Evolutionary conservation across 192 early-diverging fungal species (phyloP), one percentile per base, ranked within the genome.

Genomic region (Spizellomyces sp.): DNA sequence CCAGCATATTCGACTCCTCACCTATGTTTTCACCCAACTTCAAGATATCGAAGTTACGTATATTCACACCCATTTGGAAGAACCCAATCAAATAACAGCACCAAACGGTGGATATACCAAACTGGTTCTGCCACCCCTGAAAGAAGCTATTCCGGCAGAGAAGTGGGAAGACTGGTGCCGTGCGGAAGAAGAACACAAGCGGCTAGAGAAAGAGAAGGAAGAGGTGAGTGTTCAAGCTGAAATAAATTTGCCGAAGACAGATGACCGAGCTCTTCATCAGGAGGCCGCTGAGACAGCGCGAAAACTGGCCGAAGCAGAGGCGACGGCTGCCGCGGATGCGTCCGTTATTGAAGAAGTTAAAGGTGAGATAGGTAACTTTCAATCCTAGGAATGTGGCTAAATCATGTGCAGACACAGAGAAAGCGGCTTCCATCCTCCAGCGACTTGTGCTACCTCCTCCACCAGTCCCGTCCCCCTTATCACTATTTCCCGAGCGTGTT

Each of bases 141-240:
- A 17, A 22, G 64, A 67, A 9, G 71, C 55, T 19, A 67, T 74
- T 6, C 64, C 71, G 27, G 71, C 52, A 10, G 71, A 74, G 57
- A 66, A 60, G 45, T 74, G 71, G 71, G 64, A 74, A 0, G 71
- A 74, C 10, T 66, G 46, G 19, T 66, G 63, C 67, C 64, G 64
- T 7, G 48, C 43, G 4, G 54, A 66, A 45, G 64, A 67, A 48
- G 68, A 70, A 50, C 17, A 36, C 10, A 46, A 41, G 7, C 45
- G 48, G 21, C 19, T 48, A 42, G 65, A 67, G 55, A 65, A 59
- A 48, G 56, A 57, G 36, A 10, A 46, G 44, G 58, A 41, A 36
- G 71, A 74, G 56, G 71, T 74, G 43, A 63, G 60, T 9, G 54
- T 36, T 42, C 44, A 9, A 42, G n/a, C 5, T 22, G 15, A 36